These are phyloP conservation scores for Pleoardoris graminearum DNA, from an alignment of 2,329 filamentous ascomycete species.

Conservation along the genomic window DNA sequence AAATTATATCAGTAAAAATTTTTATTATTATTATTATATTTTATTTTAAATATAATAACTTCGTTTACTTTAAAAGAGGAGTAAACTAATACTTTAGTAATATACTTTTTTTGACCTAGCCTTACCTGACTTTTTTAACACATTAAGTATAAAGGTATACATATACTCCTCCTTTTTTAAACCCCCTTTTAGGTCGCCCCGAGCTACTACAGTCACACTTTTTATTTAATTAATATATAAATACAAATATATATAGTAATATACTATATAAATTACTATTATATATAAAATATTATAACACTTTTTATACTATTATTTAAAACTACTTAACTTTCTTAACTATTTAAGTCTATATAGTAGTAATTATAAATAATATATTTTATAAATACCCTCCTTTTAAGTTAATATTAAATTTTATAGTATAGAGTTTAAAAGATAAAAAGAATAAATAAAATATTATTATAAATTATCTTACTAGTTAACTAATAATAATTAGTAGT, in stretches of 20 bases:
- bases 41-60: conserved; percentile 8
- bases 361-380: background rate
- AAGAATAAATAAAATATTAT: conserved; percentile 5
- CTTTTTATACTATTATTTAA: background rate
- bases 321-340: conserved; percentile 1
- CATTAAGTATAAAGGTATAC: no score
- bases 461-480: conserved; percentile 4
- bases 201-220: no score
- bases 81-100: conserved; percentile 6
- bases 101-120: no score
- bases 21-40: conserved; percentile 24
- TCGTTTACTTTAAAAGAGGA: conserved; percentile 3
- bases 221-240: no score
- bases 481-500: conserved; percentile 10
- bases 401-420: conserved; percentile 5
- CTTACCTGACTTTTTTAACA: no score
- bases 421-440: background rate
- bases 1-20: conserved; percentile 9
- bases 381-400: conserved; percentile 4
- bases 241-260: no score
- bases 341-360: background rate
- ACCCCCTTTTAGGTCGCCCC: no score
- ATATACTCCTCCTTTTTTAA: no score
- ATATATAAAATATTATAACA: background rate
- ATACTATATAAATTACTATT: conserved; percentile 6